Evolutionary conservation across 2,329 filamentous ascomycete genomes (phyloP), one percentile per base, ranked within the genome.

Genomic region (Aspergillus hiratsukae): DNA sequence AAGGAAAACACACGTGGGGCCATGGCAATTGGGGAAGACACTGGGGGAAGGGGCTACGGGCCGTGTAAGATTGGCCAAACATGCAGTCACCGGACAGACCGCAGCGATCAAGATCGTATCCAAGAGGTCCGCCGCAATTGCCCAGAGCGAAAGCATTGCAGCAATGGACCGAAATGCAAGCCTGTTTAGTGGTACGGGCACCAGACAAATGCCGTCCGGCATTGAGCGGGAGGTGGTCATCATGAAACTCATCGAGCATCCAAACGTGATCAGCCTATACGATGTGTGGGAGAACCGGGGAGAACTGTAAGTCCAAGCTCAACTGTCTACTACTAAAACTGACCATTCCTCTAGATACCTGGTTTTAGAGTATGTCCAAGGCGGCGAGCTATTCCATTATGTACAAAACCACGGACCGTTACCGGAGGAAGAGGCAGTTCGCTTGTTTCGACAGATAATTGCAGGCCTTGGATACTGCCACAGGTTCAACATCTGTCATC

Each of bases 201-300:
- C 87, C 57, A 83, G 86, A 63, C 82, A 84, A 53, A 91, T 96
- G 70, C 93, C 93, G 1, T 86, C 93, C 66, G 89, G 91, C 1
- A 89, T 99, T 59, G 93, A 97, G 75, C 84, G 94, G 54, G 94
- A 99, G 71, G 92, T 99, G 43, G 91, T 93, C 31, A 95, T 99
- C 65, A 91, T 99, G 83, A 97, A 97, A 76, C 82, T 97, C 56
- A 90, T 97, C 58, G 88, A 96, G 67, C 94, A 99, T 75, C 90
- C 88, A 5, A 94, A 97, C 71, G 93, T 97, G 66, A 92, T 97
- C 73, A 90, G 89, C 64, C 78, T 99, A 9, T 94, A 93, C 70
- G 94, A 99, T 75, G 93, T 99, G 29, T 99, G 93, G 93, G 94
- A 99, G 76, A 97, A 97, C 70, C 84, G 90, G 23, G 89, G 91